phyloP scores from a whole-genome alignment of 1,284 basidiomycete species.

The Rhodotorula sp. region DNA sequence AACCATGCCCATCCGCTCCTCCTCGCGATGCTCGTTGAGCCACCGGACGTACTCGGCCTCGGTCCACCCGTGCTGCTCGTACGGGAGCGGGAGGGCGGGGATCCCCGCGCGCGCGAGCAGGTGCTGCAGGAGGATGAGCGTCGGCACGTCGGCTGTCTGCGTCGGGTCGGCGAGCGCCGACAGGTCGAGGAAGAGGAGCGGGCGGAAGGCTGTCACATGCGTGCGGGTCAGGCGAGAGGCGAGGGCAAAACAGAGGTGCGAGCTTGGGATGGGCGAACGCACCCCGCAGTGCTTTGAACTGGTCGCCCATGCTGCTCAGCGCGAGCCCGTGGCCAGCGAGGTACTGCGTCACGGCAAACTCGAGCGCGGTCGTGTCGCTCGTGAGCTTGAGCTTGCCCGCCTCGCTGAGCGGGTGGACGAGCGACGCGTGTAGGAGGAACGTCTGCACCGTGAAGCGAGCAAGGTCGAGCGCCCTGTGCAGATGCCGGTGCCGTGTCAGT shows the following conservation, averaged over 20 bases:
- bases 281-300: constrained; percentile 45
- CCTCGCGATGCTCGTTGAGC: constrained; percentile 46
- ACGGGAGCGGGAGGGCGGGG: constrained; percentile 72
- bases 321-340: constrained; percentile 41
- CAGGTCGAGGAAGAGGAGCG: constrained; percentile 81
- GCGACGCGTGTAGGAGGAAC: constrained; percentile 86
- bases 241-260: constrained; percentile 63
- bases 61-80: constrained; percentile 84
- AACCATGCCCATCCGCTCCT: constrained; percentile 39
- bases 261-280: neutral
- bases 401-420: constrained; percentile 83
- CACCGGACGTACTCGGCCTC: constrained; percentile 86
- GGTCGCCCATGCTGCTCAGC: constrained; percentile 42
- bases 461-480: constrained; percentile 43
- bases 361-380: constrained; percentile 92
- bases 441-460: constrained; percentile 63
- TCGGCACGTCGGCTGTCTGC: constrained; percentile 69
- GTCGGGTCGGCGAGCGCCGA: constrained; percentile 64
- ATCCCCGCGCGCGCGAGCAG: constrained; percentile 75
- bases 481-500: neutral
- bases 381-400: constrained; percentile 86
- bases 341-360: constrained; percentile 64
- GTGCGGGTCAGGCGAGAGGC: constrained; percentile 42
- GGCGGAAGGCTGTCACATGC: constrained; percentile 57
- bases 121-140: constrained; percentile 83